Evolutionary conservation across 495 filamentous ascomycete genomes (phyloP).

Genomic region (Lasiosphaeria ovina): DNA sequence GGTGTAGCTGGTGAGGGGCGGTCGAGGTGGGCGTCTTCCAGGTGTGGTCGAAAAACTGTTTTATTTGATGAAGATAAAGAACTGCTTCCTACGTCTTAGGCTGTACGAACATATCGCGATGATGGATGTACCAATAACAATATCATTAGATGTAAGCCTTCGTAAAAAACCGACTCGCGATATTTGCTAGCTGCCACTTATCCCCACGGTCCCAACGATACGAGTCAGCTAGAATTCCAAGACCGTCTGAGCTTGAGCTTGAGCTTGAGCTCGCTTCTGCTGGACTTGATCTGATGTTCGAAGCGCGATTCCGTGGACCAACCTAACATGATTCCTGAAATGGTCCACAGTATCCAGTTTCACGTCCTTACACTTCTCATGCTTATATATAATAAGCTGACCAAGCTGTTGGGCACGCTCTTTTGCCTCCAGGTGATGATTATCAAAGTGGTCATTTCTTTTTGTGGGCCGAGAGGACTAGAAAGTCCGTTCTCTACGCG

Average conservation of each 20-base stretch:
- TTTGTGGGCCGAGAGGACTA: background rate
- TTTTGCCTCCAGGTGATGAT: background rate
- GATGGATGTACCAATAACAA: too few relatives aligned
- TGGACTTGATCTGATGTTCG: background rate
- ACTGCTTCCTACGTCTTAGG: too few relatives aligned
- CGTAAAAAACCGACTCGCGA: too few relatives aligned
- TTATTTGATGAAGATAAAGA: too few relatives aligned
- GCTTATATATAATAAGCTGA: background rate
- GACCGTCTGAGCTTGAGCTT: background rate
- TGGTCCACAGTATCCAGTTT: background rate
- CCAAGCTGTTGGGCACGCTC: background rate
- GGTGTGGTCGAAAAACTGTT: too few relatives aligned
- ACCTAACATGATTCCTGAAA: background rate
- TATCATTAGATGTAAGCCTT: too few relatives aligned
- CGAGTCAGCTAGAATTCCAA: background rate
- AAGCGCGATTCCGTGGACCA: background rate
- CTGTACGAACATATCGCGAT: too few relatives aligned
- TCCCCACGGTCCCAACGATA: too few relatives aligned
- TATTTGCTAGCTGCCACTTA: too few relatives aligned
- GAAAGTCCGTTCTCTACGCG: background rate
- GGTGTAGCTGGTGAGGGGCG: too few relatives aligned
- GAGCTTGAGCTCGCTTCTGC: background rate
- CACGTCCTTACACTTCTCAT: background rate
- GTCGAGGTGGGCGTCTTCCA: too few relatives aligned
- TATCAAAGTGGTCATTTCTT: background rate